Evolutionary conservation across 2,329 filamentous ascomycete species (phyloP), one percentile per base, ranked within the genome.

Genomic region (Myotisia sp.): DNA sequence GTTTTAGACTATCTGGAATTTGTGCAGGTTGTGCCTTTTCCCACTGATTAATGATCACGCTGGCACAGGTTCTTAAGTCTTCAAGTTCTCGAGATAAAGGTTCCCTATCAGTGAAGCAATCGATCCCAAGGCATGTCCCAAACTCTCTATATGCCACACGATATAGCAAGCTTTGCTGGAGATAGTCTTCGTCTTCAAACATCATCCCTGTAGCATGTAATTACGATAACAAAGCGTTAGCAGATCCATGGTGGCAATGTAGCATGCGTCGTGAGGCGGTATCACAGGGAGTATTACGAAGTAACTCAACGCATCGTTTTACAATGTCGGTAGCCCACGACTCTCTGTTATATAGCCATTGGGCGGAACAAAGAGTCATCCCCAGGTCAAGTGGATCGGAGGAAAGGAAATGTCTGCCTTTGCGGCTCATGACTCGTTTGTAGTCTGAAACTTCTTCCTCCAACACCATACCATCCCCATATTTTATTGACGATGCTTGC

Each of bases 331-430:
- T 44, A 2, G 68, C 65, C 69, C 68, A 73, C 2, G 51, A 48
- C 38, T 71, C 66, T 31, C 48, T 47, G 2, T 56, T 56, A 0
- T 48, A 49, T 38, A 63, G 61, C 51, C 70, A 68, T 39, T 72
- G 68, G 14, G 58, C 58, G 28, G 64, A 64, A 70, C 70, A 74
- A 17, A 74, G 45, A 1, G 67, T 65, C 70, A 74, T 74, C 0
- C 70, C 71, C 27, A 74, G 46, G 44, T 74, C 70, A n/a, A 73
- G 48, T 12, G 63, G 52, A 47, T 73, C 70, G 3, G 46, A 49
- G 18, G 65, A 68, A 3, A 63, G 55, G 26, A 55, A 59, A 32
- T 65, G 47, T 12, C 56, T 48, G 1, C 62, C 62, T 33, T 63
- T 62, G 0, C 55, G 48, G 16, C 50, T 47, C 57, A 71, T 65